Conservation (phyloP, 2,329 filamentous ascomycete species). For the Fusarium coffeatum region DNA sequence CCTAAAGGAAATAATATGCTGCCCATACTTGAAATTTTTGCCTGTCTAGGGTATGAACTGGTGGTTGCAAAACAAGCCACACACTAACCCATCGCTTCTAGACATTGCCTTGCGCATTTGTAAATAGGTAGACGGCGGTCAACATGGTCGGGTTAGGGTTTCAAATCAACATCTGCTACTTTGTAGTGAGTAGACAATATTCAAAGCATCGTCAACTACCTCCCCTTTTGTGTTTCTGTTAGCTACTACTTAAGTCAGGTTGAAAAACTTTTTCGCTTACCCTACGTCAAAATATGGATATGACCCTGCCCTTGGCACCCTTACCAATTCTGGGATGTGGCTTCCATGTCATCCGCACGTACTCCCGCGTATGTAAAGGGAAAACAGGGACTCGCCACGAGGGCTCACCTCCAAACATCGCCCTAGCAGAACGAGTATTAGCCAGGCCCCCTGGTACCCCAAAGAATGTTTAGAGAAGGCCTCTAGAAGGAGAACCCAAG, state of each 20-base stretch:
- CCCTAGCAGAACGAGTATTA: slow-evolving; percentile 15
- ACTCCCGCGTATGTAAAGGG: slow-evolving; percentile 23
- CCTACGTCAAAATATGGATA: slow-evolving; percentile 1
- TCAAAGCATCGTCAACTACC: neutral
- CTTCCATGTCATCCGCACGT: slow-evolving; percentile 33
- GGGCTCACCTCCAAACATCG: slow-evolving; percentile 2
- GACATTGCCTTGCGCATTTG: neutral
- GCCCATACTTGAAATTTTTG: neutral
- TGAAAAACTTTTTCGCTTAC: slow-evolving; percentile 2
- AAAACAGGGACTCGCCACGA: neutral
- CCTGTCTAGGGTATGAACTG: neutral
- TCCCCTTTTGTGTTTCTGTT: neutral
- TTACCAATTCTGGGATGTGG: slow-evolving; percentile 15
- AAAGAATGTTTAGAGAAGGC: slow-evolving; percentile 33
- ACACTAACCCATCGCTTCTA: neutral
- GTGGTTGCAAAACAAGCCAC: neutral
- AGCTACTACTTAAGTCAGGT: neutral
- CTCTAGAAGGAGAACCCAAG: slow-evolving; percentile 32
- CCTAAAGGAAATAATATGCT: neutral
- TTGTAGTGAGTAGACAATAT: neutral
- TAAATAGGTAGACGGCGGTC: neutral
- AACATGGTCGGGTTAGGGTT: neutral
- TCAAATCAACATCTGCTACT: neutral
- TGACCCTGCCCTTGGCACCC: neutral
- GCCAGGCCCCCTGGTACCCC: slow-evolving; percentile 15